phyloP scores from a whole-genome alignment of 148 eudicot species.

The Chenopodium suecicum region DNA sequence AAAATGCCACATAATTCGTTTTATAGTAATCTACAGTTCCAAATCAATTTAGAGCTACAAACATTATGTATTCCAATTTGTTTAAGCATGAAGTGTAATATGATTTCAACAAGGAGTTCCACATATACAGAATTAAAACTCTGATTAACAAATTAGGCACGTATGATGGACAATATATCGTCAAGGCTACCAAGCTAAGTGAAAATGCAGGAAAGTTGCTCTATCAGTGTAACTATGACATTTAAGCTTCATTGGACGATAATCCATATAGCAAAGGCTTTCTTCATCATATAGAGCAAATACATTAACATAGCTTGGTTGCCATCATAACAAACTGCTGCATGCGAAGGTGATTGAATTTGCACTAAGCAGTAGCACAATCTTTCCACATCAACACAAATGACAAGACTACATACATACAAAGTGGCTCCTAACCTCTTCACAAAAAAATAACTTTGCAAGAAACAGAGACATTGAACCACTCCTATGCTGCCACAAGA shows the following conservation, averaged over 20 bases:
- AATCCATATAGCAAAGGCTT: constrained; percentile 35
- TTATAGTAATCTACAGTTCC: neutral
- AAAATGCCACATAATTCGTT: neutral
- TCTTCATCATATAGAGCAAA: constrained; percentile 44
- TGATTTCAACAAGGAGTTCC: neutral
- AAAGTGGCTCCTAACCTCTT: neutral
- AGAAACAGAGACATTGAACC: neutral
- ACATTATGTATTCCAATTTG: neutral
- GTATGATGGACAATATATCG: neutral
- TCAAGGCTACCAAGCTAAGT: neutral
- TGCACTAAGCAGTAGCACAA: neutral
- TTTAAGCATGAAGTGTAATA: too few species aligned
- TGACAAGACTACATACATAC: neutral
- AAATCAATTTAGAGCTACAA: neutral
- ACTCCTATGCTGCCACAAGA: neutral
- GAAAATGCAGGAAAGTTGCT: constrained; percentile 20
- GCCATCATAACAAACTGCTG: neutral
- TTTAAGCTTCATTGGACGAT: constrained; percentile 37
- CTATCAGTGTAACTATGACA: constrained; percentile 56
- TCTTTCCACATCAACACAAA: neutral
- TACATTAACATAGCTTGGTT: neutral
- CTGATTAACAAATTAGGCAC: neutral
- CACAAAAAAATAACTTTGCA: neutral
- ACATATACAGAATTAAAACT: neutral
- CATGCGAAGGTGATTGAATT: neutral